Conservation (phyloP, 345 rosid genomes). For the Schrenkiella parvula region DNA sequence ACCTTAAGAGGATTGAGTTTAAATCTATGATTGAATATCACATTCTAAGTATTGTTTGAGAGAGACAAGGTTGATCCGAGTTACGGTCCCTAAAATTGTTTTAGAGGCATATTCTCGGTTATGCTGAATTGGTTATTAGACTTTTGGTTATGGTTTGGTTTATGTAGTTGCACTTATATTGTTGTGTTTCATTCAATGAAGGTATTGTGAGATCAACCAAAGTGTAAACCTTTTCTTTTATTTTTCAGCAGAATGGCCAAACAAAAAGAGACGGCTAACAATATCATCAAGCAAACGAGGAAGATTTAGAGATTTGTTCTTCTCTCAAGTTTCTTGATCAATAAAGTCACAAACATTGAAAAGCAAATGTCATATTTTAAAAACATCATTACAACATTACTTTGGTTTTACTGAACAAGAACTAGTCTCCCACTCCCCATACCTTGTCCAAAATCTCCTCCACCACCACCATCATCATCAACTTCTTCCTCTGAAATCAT, state of each 20-base stretch:
- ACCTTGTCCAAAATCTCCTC: slow-evolving; percentile 62
- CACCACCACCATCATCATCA: slow-evolving; percentile 13
- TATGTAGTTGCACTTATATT: no score
- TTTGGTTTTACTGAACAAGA: slow-evolving; percentile 60
- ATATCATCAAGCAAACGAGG: neutral
- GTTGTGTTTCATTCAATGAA: no score
- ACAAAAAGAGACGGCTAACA: neutral
- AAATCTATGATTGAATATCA: no score
- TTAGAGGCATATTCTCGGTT: no score
- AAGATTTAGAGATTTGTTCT: neutral
- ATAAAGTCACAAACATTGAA: neutral
- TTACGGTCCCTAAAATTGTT: no score
- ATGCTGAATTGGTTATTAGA: no score
- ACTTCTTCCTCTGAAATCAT: slow-evolving; percentile 41
- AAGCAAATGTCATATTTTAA: neutral
- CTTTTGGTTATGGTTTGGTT: neutral
- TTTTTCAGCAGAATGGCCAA: neutral
- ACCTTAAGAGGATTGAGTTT: no score
- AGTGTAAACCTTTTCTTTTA: neutral
- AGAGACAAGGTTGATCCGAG: no score
- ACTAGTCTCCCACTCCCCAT: slow-evolving; percentile 76
- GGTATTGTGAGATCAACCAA: neutral
- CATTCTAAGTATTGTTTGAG: no score
- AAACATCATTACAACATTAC: slow-evolving; percentile 15
- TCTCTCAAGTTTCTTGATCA: neutral